These are phyloP conservation scores for Ochromonadaceae sp. DNA, from an alignment of 352 stramenopile genomes.

Conservation along the genomic window DNA sequence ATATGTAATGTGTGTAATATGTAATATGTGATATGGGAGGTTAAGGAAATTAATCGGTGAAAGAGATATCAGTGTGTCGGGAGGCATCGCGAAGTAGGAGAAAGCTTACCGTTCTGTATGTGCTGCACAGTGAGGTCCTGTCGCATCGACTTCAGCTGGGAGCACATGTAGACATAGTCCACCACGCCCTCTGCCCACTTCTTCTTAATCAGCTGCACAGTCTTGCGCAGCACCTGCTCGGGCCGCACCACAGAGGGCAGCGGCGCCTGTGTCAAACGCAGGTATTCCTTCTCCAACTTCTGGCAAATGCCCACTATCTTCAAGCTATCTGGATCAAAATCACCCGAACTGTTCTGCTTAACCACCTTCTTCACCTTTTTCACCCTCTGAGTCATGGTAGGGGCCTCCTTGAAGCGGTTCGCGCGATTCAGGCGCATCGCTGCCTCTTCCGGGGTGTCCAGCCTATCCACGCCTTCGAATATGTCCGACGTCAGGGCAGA, in stretches of 20 bases:
- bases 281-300: conserved; percentile 92
- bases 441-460: conserved; percentile 3
- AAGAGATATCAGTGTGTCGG: neutral
- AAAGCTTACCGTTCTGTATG: conserved; percentile 25
- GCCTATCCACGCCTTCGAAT: no score
- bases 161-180: conserved; percentile 87
- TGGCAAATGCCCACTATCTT: conserved; percentile 58
- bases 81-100: neutral
- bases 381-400: neutral
- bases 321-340: conserved; percentile 3
- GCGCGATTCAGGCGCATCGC: neutral
- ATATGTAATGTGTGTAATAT: neutral
- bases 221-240: conserved; percentile 65
- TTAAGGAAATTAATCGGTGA: no score
- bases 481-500: no score
- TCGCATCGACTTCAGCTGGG: conserved; percentile 95
- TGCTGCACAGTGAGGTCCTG: conserved; percentile 89
- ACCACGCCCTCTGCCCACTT: conserved; percentile 61
- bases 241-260: conserved; percentile 84
- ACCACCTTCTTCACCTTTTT: neutral
- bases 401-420: neutral
- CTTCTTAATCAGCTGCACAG: conserved; percentile 58
- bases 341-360: neutral
- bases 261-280: conserved; percentile 86
- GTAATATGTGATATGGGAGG: no score